phyloP scores from a whole-genome alignment of 192 early-diverging fungal species.

The Haplosporangium gracile region DNA sequence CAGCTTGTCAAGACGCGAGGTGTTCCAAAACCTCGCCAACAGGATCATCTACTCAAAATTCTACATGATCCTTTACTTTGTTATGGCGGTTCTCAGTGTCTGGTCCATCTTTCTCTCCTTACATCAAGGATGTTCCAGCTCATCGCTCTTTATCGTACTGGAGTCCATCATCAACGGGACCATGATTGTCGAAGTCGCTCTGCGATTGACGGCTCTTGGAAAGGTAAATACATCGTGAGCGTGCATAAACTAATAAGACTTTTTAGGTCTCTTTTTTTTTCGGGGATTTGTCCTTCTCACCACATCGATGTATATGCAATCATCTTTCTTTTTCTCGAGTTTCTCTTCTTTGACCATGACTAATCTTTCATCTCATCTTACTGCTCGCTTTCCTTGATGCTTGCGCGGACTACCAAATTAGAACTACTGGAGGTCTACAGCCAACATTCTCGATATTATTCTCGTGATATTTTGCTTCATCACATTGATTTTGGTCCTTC shows the following conservation, averaged over 20 bases:
- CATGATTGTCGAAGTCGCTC: slow-evolving; percentile 81
- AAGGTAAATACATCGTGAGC: slow-evolving; percentile 58
- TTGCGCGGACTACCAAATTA: slow-evolving; percentile 17
- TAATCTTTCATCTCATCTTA: not conserved
- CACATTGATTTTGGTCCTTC: slow-evolving; percentile 73
- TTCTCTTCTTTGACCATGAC: not conserved
- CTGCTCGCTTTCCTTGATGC: not conserved
- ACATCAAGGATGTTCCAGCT: slow-evolving; percentile 54
- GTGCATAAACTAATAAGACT: not conserved
- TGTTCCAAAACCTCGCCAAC: slow-evolving; percentile 70
- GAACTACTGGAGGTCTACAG: slow-evolving; percentile 73
- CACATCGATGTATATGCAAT: not conserved
- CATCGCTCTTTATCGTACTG: slow-evolving; percentile 75
- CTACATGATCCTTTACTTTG: slow-evolving; percentile 68
- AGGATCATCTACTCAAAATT: slow-evolving; percentile 70
- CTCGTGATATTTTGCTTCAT: slow-evolving; percentile 77
- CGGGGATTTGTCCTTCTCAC: not conserved
- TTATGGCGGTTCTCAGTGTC: slow-evolving; percentile 62
- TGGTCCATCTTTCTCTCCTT: slow-evolving; percentile 65
- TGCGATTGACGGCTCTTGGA: slow-evolving; percentile 75
- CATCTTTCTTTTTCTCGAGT: not conserved
- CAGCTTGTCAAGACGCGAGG: slow-evolving; percentile 61
- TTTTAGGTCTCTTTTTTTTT: not conserved
- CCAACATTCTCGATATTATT: slow-evolving; percentile 81
- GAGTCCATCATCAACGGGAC: slow-evolving; percentile 80